Base-by-base conservation (phyloP, 352 stramenopile species). In the Globisporangium recalcitrans region DNA sequence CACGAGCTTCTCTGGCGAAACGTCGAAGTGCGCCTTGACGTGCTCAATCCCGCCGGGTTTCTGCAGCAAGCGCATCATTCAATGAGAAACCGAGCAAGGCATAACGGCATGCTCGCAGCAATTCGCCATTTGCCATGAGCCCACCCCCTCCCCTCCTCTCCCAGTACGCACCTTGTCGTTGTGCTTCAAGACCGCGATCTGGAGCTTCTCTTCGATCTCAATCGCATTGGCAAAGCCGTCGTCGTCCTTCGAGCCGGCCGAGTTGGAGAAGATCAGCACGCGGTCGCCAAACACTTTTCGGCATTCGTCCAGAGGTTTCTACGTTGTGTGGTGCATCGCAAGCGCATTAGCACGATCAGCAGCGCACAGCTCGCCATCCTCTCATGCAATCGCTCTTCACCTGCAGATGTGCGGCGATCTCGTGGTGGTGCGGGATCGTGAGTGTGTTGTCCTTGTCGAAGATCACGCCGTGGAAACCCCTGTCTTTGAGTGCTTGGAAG, bases 381-480 rank as follows among this genome's bases (percentile, higher is more conserved):
- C 8, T 27, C 9, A 4, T 51, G 9, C 31, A 59, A 22, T 47
- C 21, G n/a, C 10, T 31, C 14, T 52, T 1, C 22, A 67, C 63
- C 58, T 72, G 67, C 14, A 97, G 73, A 62, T 89, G 78, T 6
- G 82, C 72, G 34, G 96, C 90, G 51, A 98, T 75, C 47, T 82
- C 67, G 54, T 83, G 76, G 58, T 82, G 77, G 62, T 99, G 96
- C 8, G 96, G 96, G 3, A 86, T 77, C 1, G 95, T 99, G 55
- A 99, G 70, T 27, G 96, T 99, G 71, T 99, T 99, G 71, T 99
- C 96, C 68, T 99, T 99, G 80, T 99, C 96, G 68, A 99, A 98
- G 53, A 99, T 81, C 42, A 98, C 84, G 38, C 87, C 90, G 42
- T 90, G 86, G 74, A 98, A 97, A 27, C 93, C 93, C 56, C 73